Evolutionary conservation across 148 eudicot genomes (phyloP).

Genomic region (Linanthus parryae): DNA sequence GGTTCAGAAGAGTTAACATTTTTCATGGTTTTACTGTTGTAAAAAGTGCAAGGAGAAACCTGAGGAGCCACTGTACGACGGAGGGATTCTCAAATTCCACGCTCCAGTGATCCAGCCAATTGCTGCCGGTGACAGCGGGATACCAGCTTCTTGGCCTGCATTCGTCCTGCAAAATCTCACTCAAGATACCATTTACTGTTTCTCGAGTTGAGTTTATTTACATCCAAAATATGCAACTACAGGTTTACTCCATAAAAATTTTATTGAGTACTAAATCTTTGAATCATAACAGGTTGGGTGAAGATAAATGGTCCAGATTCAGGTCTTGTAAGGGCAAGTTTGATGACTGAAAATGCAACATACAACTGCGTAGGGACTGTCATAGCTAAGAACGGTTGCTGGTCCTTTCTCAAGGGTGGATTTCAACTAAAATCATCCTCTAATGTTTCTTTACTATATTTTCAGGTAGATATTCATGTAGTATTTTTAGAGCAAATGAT

Average conservation of each 20-base stretch:
- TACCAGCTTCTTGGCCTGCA: constrained; percentile 13
- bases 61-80: constrained; percentile 38
- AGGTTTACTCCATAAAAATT: neutral
- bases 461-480: constrained; percentile 48
- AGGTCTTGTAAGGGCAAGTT: constrained; percentile 40
- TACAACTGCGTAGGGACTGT: constrained; percentile 62
- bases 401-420: constrained; percentile 97
- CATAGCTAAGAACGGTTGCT: constrained; percentile 60
- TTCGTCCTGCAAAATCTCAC: constrained; percentile 33
- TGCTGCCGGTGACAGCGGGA: constrained; percentile 10
- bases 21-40: neutral
- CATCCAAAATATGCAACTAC: neutral
- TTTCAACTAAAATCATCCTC: constrained; percentile 51
- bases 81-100: constrained; percentile 28
- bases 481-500: too few species aligned
- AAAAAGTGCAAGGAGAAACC: constrained; percentile 34
- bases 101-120: constrained; percentile 3
- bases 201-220: constrained; percentile 36
- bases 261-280: neutral
- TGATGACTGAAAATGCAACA: constrained; percentile 27
- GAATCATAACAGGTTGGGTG: constrained; percentile 54
- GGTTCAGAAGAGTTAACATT: neutral
- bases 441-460: constrained; percentile 31
- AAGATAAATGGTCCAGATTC: constrained; percentile 40
- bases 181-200: constrained; percentile 21